A percentile compares a stretch with the other conserved stretches of the same genome.
phyloP scores from a whole-genome alignment of 306 rosid genomes.

The Dicorynia guianensis region DNA sequence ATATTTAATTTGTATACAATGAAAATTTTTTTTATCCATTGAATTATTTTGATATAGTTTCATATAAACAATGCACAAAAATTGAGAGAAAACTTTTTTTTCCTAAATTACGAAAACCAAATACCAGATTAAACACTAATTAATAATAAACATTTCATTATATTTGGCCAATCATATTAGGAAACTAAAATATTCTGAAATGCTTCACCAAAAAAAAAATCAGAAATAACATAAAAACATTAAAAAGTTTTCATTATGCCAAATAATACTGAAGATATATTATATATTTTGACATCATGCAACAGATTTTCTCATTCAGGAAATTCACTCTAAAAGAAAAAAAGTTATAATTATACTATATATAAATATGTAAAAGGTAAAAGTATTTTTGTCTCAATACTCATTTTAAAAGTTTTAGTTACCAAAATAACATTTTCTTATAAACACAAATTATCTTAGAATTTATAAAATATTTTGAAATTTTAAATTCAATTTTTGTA shows the following conservation, averaged over 20 bases:
- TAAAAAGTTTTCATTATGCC: constrained; percentile 22
- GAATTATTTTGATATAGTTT: background rate
- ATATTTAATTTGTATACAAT: background rate
- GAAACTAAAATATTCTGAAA: constrained; percentile 36
- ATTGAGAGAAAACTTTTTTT: background rate
- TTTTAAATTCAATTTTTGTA: too few species aligned
- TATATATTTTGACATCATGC: background rate
- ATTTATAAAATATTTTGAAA: too few species aligned
- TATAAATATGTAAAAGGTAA: too few species aligned
- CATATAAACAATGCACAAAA: background rate
- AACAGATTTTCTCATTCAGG: constrained; percentile 29
- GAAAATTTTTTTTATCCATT: too few species aligned
- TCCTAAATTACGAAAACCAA: constrained; percentile 37
- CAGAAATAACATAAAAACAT: too few species aligned
- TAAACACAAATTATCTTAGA: too few species aligned
- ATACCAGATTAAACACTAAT: constrained; percentile 36
- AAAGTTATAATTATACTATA: too few species aligned
- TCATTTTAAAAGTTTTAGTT: too few species aligned
- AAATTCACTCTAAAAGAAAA: constrained; percentile 35
- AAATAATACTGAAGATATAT: constrained; percentile 29
- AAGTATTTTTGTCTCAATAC: too few species aligned
- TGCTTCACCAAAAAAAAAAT: too few species aligned
- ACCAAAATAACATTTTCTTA: too few species aligned
- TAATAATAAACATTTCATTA: constrained; percentile 23
- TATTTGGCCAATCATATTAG: constrained; percentile 12